These are phyloP conservation scores for Malus fusca DNA, from an alignment of 306 rosid species.

Conservation along the genomic window DNA sequence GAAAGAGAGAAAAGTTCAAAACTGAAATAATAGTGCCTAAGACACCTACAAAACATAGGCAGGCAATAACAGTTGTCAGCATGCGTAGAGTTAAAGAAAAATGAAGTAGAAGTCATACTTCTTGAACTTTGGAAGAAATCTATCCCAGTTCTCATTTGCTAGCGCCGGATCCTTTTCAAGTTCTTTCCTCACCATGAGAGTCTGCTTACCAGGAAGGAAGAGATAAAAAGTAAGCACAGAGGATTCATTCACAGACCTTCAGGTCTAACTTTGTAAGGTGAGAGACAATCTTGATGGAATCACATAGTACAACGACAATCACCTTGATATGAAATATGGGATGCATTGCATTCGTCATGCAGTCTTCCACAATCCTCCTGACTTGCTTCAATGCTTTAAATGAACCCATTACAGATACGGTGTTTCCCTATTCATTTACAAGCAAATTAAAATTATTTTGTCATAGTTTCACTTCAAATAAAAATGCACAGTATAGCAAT, in stretches of 20 bases:
- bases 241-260: background rate
- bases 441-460: background rate
- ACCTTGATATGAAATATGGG: conserved; percentile 94
- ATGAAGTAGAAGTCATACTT: conserved; percentile 38
- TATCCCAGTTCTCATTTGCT: conserved; percentile 81
- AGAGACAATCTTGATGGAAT: background rate
- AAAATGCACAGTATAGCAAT: background rate
- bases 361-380: conserved; percentile 79
- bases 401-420: conserved; percentile 87
- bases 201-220: conserved; percentile 22
- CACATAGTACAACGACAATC: conserved; percentile 1
- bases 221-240: background rate
- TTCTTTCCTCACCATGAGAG: conserved; percentile 88
- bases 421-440: conserved; percentile 55
- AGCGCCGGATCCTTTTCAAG: conserved; percentile 92
- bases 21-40: background rate
- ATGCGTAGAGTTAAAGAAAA: conserved; percentile 6
- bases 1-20: background rate
- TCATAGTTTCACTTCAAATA: background rate
- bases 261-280: background rate
- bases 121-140: conserved; percentile 91
- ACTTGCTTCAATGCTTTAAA: conserved; percentile 83
- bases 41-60: background rate
- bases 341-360: conserved; percentile 83
- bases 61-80: background rate